Evolutionary conservation across 495 filamentous ascomycete species (phyloP).

Genomic region (Xylaria longipes): DNA sequence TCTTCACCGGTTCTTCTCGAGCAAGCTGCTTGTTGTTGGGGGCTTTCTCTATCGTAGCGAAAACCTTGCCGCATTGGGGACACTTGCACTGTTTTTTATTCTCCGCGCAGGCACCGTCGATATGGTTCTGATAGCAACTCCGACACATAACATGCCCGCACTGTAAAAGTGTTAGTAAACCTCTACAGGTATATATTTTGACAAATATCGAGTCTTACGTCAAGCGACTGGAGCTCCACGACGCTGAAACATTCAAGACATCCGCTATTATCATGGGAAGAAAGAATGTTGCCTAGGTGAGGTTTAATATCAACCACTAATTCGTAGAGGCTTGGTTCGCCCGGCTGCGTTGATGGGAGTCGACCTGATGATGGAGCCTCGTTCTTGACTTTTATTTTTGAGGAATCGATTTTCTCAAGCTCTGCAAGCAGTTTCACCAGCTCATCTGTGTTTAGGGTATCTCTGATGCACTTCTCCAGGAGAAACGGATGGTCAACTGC

Average conservation of each 20-base stretch:
- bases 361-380: background rate
- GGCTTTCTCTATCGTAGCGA: background rate
- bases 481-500: slow-evolving; percentile 33
- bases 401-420: background rate
- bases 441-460: slow-evolving; percentile 2
- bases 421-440: background rate
- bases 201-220: background rate
- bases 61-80: background rate
- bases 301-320: background rate
- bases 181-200: background rate
- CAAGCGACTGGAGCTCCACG: background rate
- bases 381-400: background rate
- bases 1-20: background rate
- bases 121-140: background rate
- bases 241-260: background rate
- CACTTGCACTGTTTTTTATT: background rate
- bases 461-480: slow-evolving; percentile 19
- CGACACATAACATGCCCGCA: slow-evolving; percentile 7
- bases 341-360: background rate
- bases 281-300: background rate
- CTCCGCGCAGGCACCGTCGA: background rate
- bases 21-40: background rate
- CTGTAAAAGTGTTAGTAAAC: background rate
- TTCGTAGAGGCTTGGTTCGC: background rate
- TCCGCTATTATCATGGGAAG: background rate